phyloP scores from a whole-genome alignment of 2,329 filamentous ascomycete genomes.

The Metarhizium anisopliae region DNA sequence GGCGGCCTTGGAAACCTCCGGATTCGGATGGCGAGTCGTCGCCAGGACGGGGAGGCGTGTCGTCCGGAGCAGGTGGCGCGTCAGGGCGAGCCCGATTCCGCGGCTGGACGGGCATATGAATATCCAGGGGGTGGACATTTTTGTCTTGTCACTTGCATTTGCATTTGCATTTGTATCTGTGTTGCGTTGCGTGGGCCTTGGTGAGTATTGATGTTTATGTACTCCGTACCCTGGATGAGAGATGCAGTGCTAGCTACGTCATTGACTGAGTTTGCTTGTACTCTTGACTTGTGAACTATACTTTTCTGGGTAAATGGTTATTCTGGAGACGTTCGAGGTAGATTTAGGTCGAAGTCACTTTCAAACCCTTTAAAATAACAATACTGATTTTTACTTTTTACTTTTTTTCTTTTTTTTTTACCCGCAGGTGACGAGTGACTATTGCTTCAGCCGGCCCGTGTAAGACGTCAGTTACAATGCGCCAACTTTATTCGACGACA shows the following conservation, averaged over 20 bases:
- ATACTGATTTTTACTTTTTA: too few species aligned
- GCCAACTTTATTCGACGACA: too few species aligned
- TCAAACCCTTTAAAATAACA: too few species aligned
- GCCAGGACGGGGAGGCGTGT: conserved; percentile 40
- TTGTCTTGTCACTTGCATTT: conserved; percentile 8
- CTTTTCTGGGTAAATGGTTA: too few species aligned
- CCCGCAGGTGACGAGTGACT: too few species aligned
- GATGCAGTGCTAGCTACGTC: background rate
- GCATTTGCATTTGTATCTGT: background rate
- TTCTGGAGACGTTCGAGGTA: too few species aligned
- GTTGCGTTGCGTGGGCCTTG: background rate
- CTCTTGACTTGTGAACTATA: too few species aligned
- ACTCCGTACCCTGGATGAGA: too few species aligned
- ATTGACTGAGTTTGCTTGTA: background rate
- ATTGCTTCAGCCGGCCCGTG: too few species aligned
- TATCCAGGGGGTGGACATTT: conserved; percentile 42
- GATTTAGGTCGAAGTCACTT: too few species aligned
- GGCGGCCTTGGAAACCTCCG: conserved; percentile 22
- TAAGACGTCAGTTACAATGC: too few species aligned
- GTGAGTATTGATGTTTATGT: background rate
- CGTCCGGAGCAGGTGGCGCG: conserved; percentile 36
- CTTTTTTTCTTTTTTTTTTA: too few species aligned
- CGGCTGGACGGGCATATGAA: conserved; percentile 38
- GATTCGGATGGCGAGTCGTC: conserved; percentile 29
- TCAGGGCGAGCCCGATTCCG: conserved; percentile 40